Conservation (phyloP, 164 flowering plant genomes). For the Pachysandra terminalis region DNA sequence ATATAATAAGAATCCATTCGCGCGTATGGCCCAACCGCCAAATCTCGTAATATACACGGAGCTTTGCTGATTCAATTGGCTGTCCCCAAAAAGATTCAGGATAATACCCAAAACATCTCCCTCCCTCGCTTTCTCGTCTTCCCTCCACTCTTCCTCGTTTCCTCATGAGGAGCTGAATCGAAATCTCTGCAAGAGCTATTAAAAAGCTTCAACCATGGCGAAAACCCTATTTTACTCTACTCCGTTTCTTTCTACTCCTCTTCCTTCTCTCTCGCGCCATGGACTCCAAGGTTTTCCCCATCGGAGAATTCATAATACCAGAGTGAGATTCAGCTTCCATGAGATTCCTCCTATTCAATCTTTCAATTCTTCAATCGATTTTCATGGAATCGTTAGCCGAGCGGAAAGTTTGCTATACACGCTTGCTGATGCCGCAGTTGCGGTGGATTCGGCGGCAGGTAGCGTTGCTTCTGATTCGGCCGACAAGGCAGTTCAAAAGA, state of each 20-base stretch:
- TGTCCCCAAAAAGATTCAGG: neutral
- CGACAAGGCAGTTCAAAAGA: slow-evolving; percentile 41
- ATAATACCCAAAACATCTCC: neutral
- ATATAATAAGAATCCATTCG: too few species aligned
- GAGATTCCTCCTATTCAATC: slow-evolving; percentile 46
- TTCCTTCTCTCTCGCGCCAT: slow-evolving; percentile 49
- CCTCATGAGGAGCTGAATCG: neutral
- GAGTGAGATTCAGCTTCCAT: slow-evolving; percentile 50
- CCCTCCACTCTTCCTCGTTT: neutral
- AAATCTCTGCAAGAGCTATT: too few species aligned
- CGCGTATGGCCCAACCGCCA: neutral
- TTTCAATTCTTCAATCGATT: slow-evolving; percentile 32
- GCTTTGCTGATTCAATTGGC: neutral
- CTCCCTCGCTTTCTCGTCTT: neutral
- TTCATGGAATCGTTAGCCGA: slow-evolving; percentile 30
- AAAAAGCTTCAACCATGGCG: slow-evolving; percentile 50
- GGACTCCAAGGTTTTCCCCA: slow-evolving; percentile 16
- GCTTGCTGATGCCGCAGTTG: slow-evolving; percentile 51
- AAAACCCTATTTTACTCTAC: slow-evolving; percentile 70
- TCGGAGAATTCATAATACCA: slow-evolving; percentile 33
- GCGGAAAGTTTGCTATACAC: slow-evolving; percentile 59
- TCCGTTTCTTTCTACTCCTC: slow-evolving; percentile 46
- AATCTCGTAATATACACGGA: neutral
- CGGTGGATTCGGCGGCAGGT: slow-evolving; percentile 22
- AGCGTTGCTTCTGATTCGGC: slow-evolving; percentile 22